phyloP scores from a whole-genome alignment of 441 rosid species.

The Geranium incanum region DNA sequence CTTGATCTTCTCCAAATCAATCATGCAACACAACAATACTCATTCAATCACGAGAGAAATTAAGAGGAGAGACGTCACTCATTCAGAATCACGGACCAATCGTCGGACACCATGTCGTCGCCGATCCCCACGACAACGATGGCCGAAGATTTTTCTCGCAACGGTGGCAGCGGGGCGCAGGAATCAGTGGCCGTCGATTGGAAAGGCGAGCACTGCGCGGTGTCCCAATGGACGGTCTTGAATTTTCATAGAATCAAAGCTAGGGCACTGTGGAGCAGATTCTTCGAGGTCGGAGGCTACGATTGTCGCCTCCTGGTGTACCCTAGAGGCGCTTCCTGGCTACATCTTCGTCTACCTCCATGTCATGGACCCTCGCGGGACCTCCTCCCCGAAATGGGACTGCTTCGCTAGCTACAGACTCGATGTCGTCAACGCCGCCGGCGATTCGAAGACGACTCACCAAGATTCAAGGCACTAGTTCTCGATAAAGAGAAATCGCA shows the following conservation, averaged over 20 bases:
- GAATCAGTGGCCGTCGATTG: slow-evolving; percentile 83
- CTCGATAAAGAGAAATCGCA: slow-evolving; percentile 90
- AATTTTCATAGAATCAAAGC: slow-evolving; percentile 76
- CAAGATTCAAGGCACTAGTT: slow-evolving; percentile 96
- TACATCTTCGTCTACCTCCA: slow-evolving; percentile 85
- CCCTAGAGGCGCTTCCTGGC: slow-evolving; percentile 94
- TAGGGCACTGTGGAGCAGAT: slow-evolving; percentile 90
- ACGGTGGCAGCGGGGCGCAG: slow-evolving; percentile 56
- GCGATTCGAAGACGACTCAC: slow-evolving; percentile 82
- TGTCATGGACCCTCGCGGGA: slow-evolving; percentile 95
- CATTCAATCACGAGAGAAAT: no score
- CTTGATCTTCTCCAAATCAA: no score
- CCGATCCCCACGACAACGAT: slow-evolving; percentile 34
- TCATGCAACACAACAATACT: no score
- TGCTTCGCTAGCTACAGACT: slow-evolving; percentile 95
- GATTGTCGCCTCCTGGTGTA: slow-evolving; percentile 91
- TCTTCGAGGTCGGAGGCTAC: slow-evolving; percentile 97
- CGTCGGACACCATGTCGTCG: slow-evolving; percentile 36
- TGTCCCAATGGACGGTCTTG: slow-evolving; percentile 85
- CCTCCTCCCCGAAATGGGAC: slow-evolving; percentile 85
- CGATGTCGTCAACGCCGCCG: slow-evolving; percentile 63
- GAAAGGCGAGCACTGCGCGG: slow-evolving; percentile 71
- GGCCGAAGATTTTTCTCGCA: slow-evolving; percentile 46
- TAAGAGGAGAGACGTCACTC: no score
- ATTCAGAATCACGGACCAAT: no score